phyloP scores from a whole-genome alignment of 805 yeast species.

The Cyberlindnera bimundalis region DNA sequence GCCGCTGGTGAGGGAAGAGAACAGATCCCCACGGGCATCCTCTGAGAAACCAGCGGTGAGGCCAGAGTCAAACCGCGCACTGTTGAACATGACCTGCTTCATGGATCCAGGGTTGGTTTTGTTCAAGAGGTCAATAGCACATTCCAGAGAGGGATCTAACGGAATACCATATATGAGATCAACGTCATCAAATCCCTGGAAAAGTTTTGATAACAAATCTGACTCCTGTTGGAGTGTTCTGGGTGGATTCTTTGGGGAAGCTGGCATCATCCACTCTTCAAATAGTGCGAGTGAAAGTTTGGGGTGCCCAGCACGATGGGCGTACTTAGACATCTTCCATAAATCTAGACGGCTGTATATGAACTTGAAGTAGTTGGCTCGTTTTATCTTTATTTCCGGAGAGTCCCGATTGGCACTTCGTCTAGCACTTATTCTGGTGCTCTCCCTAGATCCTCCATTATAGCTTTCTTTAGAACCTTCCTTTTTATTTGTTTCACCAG shows the following conservation, averaged over 20 bases:
- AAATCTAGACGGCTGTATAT: conserved; percentile 15
- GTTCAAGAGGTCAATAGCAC: conserved; percentile 44
- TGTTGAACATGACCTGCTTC: conserved; percentile 49
- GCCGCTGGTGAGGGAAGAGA: conserved; percentile 40
- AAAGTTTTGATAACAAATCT: conserved; percentile 34
- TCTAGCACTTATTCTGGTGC: conserved; percentile 1
- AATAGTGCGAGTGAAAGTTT: conserved; percentile 34
- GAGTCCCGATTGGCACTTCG: background rate
- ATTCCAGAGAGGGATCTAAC: conserved; percentile 47
- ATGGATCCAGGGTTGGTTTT: conserved; percentile 31
- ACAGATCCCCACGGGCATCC: conserved; percentile 20
- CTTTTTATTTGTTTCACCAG: no score
- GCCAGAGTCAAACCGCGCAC: conserved; percentile 53
- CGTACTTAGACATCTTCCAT: conserved; percentile 25
- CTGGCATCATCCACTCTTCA: conserved; percentile 30
- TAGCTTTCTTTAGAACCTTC: background rate
- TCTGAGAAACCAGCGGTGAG: conserved; percentile 13
- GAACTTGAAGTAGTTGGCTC: background rate
- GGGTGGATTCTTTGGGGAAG: background rate
- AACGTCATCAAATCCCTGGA: conserved; percentile 51
- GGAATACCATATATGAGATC: conserved; percentile 70
- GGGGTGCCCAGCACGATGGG: conserved; percentile 23
- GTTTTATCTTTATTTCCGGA: background rate
- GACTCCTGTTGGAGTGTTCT: conserved; percentile 11
- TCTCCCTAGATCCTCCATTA: background rate